Evolutionary conservation across 179 eudicot genomes (phyloP).

Genomic region (Beta corolliflora): DNA sequence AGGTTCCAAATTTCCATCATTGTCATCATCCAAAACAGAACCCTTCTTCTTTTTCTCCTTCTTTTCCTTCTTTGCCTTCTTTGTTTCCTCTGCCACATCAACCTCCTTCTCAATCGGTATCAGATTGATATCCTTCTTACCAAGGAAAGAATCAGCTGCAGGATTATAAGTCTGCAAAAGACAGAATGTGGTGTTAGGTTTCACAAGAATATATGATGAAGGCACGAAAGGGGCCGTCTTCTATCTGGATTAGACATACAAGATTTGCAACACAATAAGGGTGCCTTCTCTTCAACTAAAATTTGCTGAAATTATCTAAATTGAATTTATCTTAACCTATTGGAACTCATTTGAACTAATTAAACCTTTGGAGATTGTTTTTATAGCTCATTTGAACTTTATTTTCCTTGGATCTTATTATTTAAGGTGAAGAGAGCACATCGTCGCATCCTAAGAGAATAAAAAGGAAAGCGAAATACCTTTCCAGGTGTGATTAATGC

Average conservation of each 20-base stretch:
- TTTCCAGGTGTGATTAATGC: conserved; percentile 85
- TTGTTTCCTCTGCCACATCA: conserved; percentile 29
- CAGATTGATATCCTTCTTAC: conserved; percentile 42
- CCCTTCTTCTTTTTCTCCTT: conserved; percentile 50
- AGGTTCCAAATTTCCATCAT: conserved; percentile 30
- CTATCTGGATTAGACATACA: not conserved
- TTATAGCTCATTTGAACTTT: no score
- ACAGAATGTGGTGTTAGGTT: not conserved
- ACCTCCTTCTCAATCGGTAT: conserved; percentile 24
- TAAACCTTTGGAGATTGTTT: no score
- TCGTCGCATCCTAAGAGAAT: no score
- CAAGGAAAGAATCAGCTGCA: conserved; percentile 72
- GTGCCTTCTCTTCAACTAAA: no score
- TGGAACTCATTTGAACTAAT: no score
- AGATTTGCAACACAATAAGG: not conserved
- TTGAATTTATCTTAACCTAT: no score
- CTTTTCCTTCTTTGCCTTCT: conserved; percentile 57
- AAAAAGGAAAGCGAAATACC: conserved; percentile 38
- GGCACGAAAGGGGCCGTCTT: not conserved
- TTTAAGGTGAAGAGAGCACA: no score
- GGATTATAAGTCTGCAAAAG: conserved; percentile 71
- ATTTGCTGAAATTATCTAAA: no score
- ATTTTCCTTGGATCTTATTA: no score
- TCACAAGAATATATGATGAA: not conserved
- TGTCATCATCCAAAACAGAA: conserved; percentile 31